Base-by-base conservation (phyloP, 352 stramenopile species). In the Globisporangium yorkense region DNA sequence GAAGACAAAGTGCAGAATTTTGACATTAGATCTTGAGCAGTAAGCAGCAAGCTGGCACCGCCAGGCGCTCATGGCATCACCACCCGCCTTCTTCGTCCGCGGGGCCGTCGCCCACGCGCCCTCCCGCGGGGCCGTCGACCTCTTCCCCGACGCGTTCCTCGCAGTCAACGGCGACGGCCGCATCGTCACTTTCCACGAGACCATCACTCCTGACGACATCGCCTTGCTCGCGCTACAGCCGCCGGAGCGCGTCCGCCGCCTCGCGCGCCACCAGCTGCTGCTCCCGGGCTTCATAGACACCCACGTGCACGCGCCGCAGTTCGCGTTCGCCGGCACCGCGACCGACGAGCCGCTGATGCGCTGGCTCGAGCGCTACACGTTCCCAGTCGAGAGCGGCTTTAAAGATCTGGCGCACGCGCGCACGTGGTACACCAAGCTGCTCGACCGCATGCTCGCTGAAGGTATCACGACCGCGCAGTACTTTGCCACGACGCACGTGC, bases 291-390 rank as follows among this genome's bases (percentile, higher is more conserved):
- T 97, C 61, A 62, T 97, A 49, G 91, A 97, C 73, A 87, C 80
- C 13, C 91, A 97, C 67, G 80, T 94, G 47, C 91, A 97, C 65
- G 91, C 91, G n/a, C 85, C 91, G 8, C 91, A 97, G 71, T 96
- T 94, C 60, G 70, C 72, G 12, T 97, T 80, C 61, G 81, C 76
- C n/a, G 92, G 92, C 52, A 97, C 89, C 39, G 89, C 78, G 51
- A 96, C 87, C 29, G 87, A 97, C 73, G 70, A 79, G 46, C 84
- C 85, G 27, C 74, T 98, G n/a, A 88, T 97, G 85, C 68, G 88
- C 47, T 98, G 92, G 92, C 74, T 98, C 45, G 73, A 86, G 43
- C 88, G 72, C 43, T 96, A 97, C 72, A 97, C 92, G 21, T 98
- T 98, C 66, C 92, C 89, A 6, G 74, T 84, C 27, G 92, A 98